These are phyloP conservation scores for Scutellaria minor DNA, from an alignment of 257 asterid genomes.

Conservation along the genomic window DNA sequence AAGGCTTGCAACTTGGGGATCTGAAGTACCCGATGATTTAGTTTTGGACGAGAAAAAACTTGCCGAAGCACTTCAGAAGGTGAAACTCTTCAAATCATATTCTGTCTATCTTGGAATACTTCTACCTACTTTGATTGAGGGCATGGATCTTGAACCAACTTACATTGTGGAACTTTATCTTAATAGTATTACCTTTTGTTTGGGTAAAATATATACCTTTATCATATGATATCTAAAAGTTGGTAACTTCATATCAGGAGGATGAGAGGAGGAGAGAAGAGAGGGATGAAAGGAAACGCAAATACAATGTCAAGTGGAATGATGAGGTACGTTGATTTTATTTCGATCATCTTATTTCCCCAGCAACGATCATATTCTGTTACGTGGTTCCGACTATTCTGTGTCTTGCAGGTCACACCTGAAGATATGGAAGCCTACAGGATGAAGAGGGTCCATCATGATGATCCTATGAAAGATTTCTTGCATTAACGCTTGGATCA, in stretches of 20 bases:
- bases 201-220: constrained; percentile 1
- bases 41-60: constrained; percentile 71
- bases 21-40: constrained; percentile 86
- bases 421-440: constrained; percentile 87
- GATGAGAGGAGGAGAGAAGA: constrained; percentile 78
- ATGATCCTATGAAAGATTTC: constrained; percentile 89
- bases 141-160: background rate
- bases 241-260: constrained; percentile 54
- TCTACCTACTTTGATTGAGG: background rate
- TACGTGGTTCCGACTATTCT: constrained; percentile 17
- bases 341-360: background rate
- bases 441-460: constrained; percentile 80
- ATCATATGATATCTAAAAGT: constrained; percentile 13
- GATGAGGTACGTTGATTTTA: constrained; percentile 63
- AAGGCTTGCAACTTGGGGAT: constrained; percentile 87
- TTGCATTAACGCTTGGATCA: constrained; percentile 41
- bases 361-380: background rate
- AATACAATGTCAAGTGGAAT: constrained; percentile 86
- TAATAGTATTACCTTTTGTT: background rate
- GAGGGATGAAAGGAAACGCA: constrained; percentile 88
- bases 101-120: background rate
- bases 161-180: background rate
- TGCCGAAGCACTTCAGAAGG: constrained; percentile 79
- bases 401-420: constrained; percentile 57
- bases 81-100: constrained; percentile 30